Conservation (phyloP, 2,329 filamentous ascomycete genomes). For the Aureobasidium zeae region DNA sequence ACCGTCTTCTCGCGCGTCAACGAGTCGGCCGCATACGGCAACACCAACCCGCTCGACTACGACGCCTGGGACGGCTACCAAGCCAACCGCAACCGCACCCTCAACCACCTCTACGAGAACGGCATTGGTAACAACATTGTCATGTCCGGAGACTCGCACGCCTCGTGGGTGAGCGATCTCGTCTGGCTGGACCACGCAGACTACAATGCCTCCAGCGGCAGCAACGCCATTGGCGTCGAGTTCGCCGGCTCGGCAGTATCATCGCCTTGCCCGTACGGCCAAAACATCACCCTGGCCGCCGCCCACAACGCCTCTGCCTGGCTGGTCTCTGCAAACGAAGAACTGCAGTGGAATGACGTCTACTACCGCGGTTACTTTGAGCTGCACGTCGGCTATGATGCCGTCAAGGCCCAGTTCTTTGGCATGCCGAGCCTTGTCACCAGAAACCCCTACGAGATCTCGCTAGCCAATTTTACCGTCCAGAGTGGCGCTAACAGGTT, state of each 20-base stretch:
- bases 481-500: constrained; percentile 52
- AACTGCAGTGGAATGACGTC: constrained; percentile 63
- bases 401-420: constrained; percentile 56
- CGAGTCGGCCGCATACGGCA: constrained; percentile 36
- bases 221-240: constrained; percentile 38
- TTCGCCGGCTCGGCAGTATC: constrained; percentile 58
- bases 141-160: constrained; percentile 61
- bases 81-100: constrained; percentile 61
- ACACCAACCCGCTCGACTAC: constrained; percentile 41
- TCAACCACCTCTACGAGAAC: constrained; percentile 56
- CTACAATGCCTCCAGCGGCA: constrained; percentile 30
- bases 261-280: constrained; percentile 44
- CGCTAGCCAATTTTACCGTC: constrained; percentile 62
- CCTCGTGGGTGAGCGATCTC: constrained; percentile 46
- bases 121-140: constrained; percentile 65
- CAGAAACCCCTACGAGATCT: constrained; percentile 55
- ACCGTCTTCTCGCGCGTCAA: constrained; percentile 56
- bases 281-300: constrained; percentile 45
- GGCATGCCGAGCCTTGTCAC: constrained; percentile 51
- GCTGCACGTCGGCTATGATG: constrained; percentile 48
- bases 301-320: constrained; percentile 41
- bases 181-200: constrained; percentile 33
- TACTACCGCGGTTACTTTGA: constrained; percentile 69
- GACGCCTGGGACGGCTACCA: constrained; percentile 59
- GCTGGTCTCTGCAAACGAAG: constrained; percentile 46